Conservation (phyloP, 495 filamentous ascomycete genomes). For the Aspergillus funiculosus region DNA sequence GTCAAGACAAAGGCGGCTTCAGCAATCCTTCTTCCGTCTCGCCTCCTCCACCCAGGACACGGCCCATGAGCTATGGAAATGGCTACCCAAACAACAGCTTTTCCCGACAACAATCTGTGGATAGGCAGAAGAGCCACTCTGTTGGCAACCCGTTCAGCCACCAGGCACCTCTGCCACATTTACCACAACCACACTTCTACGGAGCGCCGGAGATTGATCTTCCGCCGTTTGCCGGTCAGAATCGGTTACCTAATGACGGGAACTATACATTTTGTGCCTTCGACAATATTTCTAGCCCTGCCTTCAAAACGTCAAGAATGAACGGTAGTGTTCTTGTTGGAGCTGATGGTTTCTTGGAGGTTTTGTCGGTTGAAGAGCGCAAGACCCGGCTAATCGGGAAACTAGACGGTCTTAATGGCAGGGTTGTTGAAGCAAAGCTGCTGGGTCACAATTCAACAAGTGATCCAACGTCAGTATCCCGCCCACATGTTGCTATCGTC, state of each 20-base stretch:
- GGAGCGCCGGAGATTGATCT: constrained; percentile 51
- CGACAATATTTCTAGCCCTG: constrained; percentile 55
- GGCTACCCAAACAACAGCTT: constrained; percentile 33
- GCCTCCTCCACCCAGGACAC: constrained; percentile 40
- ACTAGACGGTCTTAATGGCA: constrained; percentile 68
- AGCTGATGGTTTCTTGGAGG: constrained; percentile 66
- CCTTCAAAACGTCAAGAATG: constrained; percentile 41
- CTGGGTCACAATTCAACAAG: constrained; percentile 50
- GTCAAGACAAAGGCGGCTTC: constrained; percentile 41
- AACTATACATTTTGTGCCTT: constrained; percentile 75
- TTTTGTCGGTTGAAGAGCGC: constrained; percentile 62
- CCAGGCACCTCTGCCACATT: constrained; percentile 70
- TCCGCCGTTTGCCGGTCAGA: constrained; percentile 25
- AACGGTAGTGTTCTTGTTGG: constrained; percentile 68
- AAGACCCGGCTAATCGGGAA: constrained; percentile 59
- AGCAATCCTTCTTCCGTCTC: constrained; percentile 46
- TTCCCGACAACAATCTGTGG: constrained; percentile 39
- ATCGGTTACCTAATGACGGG: constrained; percentile 42
- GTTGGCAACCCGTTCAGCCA: constrained; percentile 37
- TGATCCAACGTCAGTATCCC: constrained; percentile 36
- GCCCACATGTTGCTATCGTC: constrained; percentile 67
- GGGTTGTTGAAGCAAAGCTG: constrained; percentile 76
- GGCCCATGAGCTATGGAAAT: constrained; percentile 42
- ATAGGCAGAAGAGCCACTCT: constrained; percentile 42
- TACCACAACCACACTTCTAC: constrained; percentile 71